A percentile compares a stretch with the other conserved stretches of the same genome.
These are phyloP conservation scores for Cyclospora cayetanensis DNA, from an alignment of 169 alveolate species.

Conservation along the genomic window DNA sequence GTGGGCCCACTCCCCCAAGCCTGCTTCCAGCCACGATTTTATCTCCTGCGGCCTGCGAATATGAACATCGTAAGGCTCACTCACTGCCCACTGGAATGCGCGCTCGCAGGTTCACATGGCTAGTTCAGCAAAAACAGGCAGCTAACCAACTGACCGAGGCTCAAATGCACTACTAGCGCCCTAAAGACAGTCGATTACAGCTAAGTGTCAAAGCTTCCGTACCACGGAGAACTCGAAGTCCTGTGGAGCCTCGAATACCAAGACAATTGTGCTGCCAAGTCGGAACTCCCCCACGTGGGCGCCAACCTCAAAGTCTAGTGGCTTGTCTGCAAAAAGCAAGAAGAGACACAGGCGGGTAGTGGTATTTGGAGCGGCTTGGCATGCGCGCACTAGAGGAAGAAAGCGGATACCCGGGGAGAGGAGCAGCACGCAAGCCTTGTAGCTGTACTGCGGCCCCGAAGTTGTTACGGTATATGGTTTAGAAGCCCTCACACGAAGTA, in stretches of 20 bases:
- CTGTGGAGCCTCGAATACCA: slow-evolving; percentile 87
- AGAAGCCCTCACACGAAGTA: no score
- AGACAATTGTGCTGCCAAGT: slow-evolving; percentile 88
- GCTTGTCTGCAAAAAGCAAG: slow-evolving; percentile 10
- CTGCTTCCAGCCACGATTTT: slow-evolving; percentile 30
- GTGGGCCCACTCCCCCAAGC: slow-evolving; percentile 67
- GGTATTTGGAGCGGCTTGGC: neutral
- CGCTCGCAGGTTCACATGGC: no score
- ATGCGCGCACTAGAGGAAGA: neutral
- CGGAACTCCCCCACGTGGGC: slow-evolving; percentile 90
- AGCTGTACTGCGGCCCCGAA: neutral
- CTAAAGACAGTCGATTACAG: no score
- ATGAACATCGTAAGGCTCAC: neutral
- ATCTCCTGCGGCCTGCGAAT: slow-evolving; percentile 56
- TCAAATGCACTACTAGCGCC: no score
- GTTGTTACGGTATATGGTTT: neutral
- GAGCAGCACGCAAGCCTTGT: neutral
- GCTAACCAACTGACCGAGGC: no score
- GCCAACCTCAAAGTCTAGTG: slow-evolving; percentile 79
- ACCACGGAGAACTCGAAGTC: slow-evolving; percentile 79
- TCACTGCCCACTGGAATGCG: no score
- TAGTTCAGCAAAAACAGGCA: no score
- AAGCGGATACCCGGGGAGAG: neutral
- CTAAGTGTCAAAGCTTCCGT: no score
- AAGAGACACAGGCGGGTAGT: no score